Conservation (phyloP, 2,329 filamentous ascomycete genomes). For the Ascochyta lentis region DNA sequence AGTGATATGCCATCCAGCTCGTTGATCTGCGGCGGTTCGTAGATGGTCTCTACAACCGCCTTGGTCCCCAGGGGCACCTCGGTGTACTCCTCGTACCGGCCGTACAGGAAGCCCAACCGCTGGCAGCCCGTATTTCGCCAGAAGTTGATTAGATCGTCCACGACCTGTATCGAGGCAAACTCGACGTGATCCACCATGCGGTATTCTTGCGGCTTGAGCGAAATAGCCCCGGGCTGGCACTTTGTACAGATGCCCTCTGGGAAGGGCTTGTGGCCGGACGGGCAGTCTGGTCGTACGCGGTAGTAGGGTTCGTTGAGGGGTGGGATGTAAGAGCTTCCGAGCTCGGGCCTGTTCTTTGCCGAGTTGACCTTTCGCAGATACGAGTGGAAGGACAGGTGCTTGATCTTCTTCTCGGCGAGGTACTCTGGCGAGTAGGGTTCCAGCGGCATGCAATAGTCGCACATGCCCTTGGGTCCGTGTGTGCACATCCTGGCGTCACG, state of each 20-base stretch:
- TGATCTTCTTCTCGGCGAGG: constrained; percentile 95
- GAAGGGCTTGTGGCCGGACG: constrained; percentile 90
- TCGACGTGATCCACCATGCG: constrained; percentile 99
- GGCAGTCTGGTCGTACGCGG: constrained; percentile 85
- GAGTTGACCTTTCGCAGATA: constrained; percentile 94
- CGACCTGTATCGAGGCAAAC: constrained; percentile 82
- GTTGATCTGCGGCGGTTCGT: constrained; percentile 89
- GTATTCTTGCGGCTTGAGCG: constrained; percentile 88
- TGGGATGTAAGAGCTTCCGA: constrained; percentile 93
- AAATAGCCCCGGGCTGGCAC: constrained; percentile 96
- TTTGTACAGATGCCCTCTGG: constrained; percentile 98
- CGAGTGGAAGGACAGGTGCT: constrained; percentile 95
- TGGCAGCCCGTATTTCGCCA: constrained; percentile 89
- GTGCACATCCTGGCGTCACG: constrained; percentile 87
- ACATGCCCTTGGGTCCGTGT: constrained; percentile 97
- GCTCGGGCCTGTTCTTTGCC: constrained; percentile 93
- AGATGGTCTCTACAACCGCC: constrained; percentile 95
- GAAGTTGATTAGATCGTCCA: constrained; percentile 88
- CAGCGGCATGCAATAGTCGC: constrained; percentile 96
- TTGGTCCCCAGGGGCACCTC: constrained; percentile 95
- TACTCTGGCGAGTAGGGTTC: constrained; percentile 93
- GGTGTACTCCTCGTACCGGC: constrained; percentile 86
- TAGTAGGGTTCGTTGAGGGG: constrained; percentile 93
- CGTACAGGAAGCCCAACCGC: constrained; percentile 88
- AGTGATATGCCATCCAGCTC: constrained; percentile 89